These are phyloP conservation scores for Marvania coccoides DNA, from an alignment of 139 green algal genomes.

Conservation along the genomic window DNA sequence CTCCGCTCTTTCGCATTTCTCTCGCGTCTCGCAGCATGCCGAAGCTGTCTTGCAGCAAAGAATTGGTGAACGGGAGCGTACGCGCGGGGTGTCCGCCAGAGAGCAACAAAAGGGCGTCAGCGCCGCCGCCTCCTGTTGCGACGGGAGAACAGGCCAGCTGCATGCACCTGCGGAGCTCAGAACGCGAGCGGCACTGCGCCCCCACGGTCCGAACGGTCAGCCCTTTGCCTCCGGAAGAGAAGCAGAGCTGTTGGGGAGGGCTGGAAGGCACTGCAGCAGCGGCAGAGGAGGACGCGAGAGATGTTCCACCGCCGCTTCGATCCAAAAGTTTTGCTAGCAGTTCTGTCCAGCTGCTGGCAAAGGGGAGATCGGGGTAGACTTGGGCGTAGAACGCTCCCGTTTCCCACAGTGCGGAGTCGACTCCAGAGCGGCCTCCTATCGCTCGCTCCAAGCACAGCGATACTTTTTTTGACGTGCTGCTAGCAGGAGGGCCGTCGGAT, in stretches of 20 bases:
- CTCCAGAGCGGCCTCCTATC: constrained; percentile 12
- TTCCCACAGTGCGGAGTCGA: constrained; percentile 42
- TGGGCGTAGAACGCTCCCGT: constrained; percentile 45
- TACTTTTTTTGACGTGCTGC: too few relatives aligned
- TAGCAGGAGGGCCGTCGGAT: too few relatives aligned
- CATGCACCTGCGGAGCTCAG: constrained; percentile 21
- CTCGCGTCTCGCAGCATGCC: constrained; percentile 34
- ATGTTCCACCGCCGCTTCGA: neutral
- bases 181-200: constrained; percentile 27
- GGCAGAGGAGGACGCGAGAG: neutral
- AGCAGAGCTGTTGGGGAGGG: too few relatives aligned
- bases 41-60: constrained; percentile 34
- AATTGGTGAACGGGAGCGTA: constrained; percentile 16
- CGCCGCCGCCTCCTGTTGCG: neutral
- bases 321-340: constrained; percentile 13
- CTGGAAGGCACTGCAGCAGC: neutral
- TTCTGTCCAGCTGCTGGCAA: constrained; percentile 47
- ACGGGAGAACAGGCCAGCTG: neutral
- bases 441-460: constrained; percentile 17
- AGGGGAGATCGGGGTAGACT: constrained; percentile 62
- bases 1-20: constrained; percentile 21
- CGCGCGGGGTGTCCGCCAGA: constrained; percentile 64
- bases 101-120: constrained; percentile 54
- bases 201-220: constrained; percentile 33
- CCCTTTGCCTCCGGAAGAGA: too few relatives aligned